phyloP scores from a whole-genome alignment of 2,329 filamentous ascomycete genomes.

The Chaetomium sp. region DNA sequence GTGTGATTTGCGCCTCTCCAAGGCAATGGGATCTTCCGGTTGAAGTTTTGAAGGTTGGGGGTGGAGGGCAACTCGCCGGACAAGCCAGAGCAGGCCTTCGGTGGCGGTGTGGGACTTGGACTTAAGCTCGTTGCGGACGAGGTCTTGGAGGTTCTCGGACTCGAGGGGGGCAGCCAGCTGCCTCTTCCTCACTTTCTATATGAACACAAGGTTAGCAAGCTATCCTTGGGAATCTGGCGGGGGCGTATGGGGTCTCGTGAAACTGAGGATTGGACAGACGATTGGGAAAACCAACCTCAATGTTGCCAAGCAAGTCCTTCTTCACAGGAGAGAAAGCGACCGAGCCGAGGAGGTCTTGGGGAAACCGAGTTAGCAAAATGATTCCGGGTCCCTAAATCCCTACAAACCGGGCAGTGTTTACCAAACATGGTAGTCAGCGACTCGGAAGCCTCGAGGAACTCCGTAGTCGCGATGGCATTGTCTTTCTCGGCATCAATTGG shows the following conservation, averaged over 20 bases:
- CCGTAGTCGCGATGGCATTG: conserved; percentile 71
- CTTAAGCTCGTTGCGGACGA: conserved; percentile 82
- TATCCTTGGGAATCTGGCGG: no score
- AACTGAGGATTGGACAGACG: background rate
- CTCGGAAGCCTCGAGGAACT: conserved; percentile 90
- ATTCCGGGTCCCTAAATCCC: background rate
- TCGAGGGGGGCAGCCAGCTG: conserved; percentile 70
- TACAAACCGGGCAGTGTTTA: conserved; percentile 32
- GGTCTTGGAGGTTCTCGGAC: conserved; percentile 77
- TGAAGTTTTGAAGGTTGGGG: no score
- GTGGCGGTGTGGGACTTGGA: conserved; percentile 81
- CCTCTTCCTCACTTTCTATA: conserved; percentile 80
- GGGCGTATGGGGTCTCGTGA: no score
- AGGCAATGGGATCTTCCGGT: background rate
- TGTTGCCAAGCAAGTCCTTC: conserved; percentile 82
- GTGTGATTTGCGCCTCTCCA: conserved; percentile 16
- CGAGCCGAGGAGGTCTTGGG: conserved; percentile 54
- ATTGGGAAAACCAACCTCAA: conserved; percentile 57
- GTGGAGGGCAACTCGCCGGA: conserved; percentile 54
- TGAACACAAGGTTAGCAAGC: conserved; percentile 2
- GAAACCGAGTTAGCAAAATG: conserved; percentile 1
- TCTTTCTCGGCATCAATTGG: conserved; percentile 65
- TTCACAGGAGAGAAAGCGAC: conserved; percentile 87
- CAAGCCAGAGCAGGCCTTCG: conserved; percentile 86
- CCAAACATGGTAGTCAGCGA: conserved; percentile 81